phyloP scores from a whole-genome alignment of 2,329 filamentous ascomycete genomes.

The Arthroderma sp. region DNA sequence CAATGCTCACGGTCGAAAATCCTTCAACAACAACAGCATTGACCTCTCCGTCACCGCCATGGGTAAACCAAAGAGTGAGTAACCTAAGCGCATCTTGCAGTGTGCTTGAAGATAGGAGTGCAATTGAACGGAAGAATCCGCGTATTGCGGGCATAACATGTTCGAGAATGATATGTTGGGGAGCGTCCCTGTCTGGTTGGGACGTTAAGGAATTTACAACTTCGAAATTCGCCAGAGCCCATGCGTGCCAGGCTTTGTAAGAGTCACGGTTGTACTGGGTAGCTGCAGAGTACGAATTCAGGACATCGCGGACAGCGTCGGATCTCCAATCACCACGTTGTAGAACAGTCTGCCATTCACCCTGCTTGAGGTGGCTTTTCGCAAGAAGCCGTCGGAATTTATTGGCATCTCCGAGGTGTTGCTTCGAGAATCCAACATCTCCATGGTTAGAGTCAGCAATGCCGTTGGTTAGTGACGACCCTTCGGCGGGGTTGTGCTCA shows the following conservation, averaged over 20 bases:
- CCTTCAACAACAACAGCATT: conserved; percentile 81
- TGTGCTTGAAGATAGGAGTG: conserved; percentile 79
- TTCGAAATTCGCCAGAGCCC: conserved; percentile 96
- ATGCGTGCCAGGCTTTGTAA: conserved; percentile 99
- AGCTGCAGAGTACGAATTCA: conserved; percentile 81
- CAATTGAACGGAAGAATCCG: conserved; percentile 96
- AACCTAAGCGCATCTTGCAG: conserved; percentile 89
- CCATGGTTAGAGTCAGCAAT: conserved; percentile 31
- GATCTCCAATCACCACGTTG: conserved; percentile 83
- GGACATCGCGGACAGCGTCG: conserved; percentile 72
- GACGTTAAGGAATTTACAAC: conserved; percentile 75
- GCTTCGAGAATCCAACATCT: conserved; percentile 28
- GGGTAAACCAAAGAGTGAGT: conserved; percentile 90
- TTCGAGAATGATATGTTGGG: conserved; percentile 59
- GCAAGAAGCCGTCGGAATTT: conserved; percentile 63
- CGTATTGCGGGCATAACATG: conserved; percentile 90
- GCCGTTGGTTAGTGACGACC: conserved; percentile 36
- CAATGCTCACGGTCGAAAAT: conserved; percentile 80
- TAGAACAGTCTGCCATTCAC: conserved; percentile 83
- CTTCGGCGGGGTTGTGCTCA: conserved; percentile 35
- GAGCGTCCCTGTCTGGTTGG: conserved; percentile 49
- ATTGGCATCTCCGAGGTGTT: conserved; percentile 38
- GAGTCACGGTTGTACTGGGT: conserved; percentile 89
- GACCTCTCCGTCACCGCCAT: conserved; percentile 79
- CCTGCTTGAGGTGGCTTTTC: conserved; percentile 90